Base-by-base conservation (phyloP, 345 rosid species). In the Triadica sebifera region DNA sequence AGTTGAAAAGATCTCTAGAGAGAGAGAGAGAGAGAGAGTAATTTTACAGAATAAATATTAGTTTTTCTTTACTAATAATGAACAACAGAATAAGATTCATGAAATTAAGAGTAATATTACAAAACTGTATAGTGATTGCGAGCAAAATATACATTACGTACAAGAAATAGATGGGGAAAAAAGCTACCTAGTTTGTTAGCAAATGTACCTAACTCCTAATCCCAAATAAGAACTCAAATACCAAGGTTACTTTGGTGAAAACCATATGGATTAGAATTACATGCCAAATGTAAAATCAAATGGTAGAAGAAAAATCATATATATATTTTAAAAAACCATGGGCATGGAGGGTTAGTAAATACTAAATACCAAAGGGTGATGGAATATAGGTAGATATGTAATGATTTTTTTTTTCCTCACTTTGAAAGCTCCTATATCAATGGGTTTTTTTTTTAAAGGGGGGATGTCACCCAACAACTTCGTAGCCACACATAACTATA, bases 141-240 rank as follows among this genome's bases (percentile, higher is more conserved):
- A 55, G 50, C 70, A 74, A 78, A 29, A 79, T 87, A 74, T 84
- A 87, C 83, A 84, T 79, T 82, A 75, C 75, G 75, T 80, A 77
- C 81, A 73, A 64, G 73, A 24, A 70, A 49, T 68, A 49, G 65
- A 60, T 6, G 24, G 41, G 39, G 20, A 53, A 37, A 25, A 38
- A 29, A 56, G 65, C 75, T 67, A 62, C 75, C 84, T 77, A 74
- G 37, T 58, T 55, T 43, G 85, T 83, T 71, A 81, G 80, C 70
- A 75, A 46, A 70, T 65, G 65, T 50, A 24, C 58, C 34, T 6
- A 57, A 61, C 20, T 66, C 76, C 79, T 80, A 67, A 41, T 52
- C 43, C 29, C 34, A 46, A 73, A 29, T 51, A 19, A 64, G 17
- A 70, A 70, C 80, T 72, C 62, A 67, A 74, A 72, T 70, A 46